A percentile compares a stretch with the other conserved stretches of the same genome.
These are phyloP conservation scores for Mycosphaerella arachidis DNA, from an alignment of 2,329 filamentous ascomycete species.

Conservation along the genomic window DNA sequence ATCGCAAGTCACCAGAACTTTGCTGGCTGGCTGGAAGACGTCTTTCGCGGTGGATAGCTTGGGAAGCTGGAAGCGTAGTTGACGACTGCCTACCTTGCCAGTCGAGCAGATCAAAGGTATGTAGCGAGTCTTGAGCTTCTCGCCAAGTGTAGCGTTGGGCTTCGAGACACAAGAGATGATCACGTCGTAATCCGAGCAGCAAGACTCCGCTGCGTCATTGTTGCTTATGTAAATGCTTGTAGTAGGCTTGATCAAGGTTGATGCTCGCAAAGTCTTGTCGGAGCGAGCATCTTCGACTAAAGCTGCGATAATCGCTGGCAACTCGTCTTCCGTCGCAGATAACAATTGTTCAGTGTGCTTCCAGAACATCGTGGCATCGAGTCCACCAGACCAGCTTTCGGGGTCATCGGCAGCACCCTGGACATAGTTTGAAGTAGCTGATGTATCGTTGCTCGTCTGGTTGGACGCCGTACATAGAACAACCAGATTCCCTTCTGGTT, in stretches of 20 bases:
- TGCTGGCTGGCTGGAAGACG: slow-evolving; percentile 7
- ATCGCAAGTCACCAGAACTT: slow-evolving; percentile 62
- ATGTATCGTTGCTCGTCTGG: slow-evolving; percentile 65
- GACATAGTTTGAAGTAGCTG: slow-evolving; percentile 68
- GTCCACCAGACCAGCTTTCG: slow-evolving; percentile 82
- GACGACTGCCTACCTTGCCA: slow-evolving; percentile 75
- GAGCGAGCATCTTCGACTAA: slow-evolving; percentile 33
- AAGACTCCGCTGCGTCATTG: slow-evolving; percentile 36
- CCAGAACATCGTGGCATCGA: slow-evolving; percentile 82
- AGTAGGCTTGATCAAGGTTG: slow-evolving; percentile 42
- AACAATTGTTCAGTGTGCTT: slow-evolving; percentile 58
- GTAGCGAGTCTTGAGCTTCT: slow-evolving; percentile 41
- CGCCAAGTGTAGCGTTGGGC: slow-evolving; percentile 31
- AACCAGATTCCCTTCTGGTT: slow-evolving; percentile 57
- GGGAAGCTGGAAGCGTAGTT: slow-evolving; percentile 67
- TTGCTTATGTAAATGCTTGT: slow-evolving; percentile 38
- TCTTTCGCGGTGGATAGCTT: slow-evolving; percentile 41
- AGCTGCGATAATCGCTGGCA: slow-evolving; percentile 49
- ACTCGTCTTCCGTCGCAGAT: slow-evolving; percentile 59
- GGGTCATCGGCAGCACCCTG: slow-evolving; percentile 94
- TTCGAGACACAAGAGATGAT: slow-evolving; percentile 44
- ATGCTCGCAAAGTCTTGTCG: slow-evolving; percentile 13
- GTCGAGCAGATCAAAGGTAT: slow-evolving; percentile 62
- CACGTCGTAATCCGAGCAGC: slow-evolving; percentile 36
- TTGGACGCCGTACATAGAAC: slow-evolving; percentile 83